These are phyloP conservation scores for Gigaspora rosea DNA, from an alignment of 192 early-diverging fungal species.

Conservation along the genomic window DNA sequence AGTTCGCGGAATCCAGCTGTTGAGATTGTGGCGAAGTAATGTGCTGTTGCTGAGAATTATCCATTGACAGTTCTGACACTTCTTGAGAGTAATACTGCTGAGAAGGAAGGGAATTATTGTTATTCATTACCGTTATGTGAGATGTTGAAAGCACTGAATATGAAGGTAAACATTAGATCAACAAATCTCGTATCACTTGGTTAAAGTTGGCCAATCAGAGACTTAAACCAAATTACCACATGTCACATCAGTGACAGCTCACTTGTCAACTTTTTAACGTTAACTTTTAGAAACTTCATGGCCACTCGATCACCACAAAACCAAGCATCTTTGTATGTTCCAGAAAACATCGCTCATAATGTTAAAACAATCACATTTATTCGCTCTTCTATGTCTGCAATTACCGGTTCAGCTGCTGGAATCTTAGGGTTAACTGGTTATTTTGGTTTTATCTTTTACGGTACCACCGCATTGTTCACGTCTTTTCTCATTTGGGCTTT, in stretches of 20 bases:
- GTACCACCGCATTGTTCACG: constrained; percentile 63
- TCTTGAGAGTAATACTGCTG: neutral
- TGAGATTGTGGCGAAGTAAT: neutral
- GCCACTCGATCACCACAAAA: constrained; percentile 8
- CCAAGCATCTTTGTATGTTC: constrained; percentile 45
- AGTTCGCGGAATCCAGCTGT: neutral
- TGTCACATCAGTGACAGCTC: neutral
- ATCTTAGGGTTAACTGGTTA: constrained; percentile 84
- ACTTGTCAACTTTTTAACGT: neutral
- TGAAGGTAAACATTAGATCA: too few relatives aligned
- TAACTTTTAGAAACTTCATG: neutral
- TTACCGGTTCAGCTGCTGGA: constrained; percentile 84
- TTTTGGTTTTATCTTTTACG: constrained; percentile 85
- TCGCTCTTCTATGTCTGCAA: constrained; percentile 68
- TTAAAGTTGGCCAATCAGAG: too few relatives aligned
- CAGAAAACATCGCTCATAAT: constrained; percentile 60
- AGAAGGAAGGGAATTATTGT: neutral
- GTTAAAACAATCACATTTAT: constrained; percentile 61
- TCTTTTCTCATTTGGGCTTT: constrained; percentile 59
- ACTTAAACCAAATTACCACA: too few relatives aligned
- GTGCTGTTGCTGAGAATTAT: neutral
- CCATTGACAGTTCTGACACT: neutral
- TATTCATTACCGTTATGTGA: neutral
- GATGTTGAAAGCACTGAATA: too few relatives aligned
- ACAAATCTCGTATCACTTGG: too few relatives aligned